These are phyloP conservation scores for Colletotrichum brevisporum DNA, from an alignment of 2,329 filamentous ascomycete genomes.

Conservation along the genomic window DNA sequence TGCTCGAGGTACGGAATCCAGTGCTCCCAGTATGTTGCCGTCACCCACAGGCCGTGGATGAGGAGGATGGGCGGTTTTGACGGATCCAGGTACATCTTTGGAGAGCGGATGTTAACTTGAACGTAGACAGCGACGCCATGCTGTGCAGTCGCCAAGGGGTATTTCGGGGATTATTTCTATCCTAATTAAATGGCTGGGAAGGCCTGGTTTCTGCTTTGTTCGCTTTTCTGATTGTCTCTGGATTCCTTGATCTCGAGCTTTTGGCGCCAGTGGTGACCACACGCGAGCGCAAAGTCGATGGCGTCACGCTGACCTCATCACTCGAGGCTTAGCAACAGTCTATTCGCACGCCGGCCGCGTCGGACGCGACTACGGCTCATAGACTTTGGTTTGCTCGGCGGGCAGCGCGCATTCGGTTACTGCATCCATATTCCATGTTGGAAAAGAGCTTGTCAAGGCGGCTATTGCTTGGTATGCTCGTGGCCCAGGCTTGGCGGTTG, in stretches of 20 bases:
- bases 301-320: constrained; percentile 31
- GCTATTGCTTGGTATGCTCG: too few species aligned
- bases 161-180: not conserved
- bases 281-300: constrained; percentile 18
- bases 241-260: not conserved
- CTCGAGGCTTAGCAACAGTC: constrained; percentile 15
- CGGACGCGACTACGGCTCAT: constrained; percentile 7
- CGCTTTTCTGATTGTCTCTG: too few species aligned
- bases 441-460: too few species aligned
- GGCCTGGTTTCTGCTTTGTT: too few species aligned
- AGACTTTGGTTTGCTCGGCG: not conserved
- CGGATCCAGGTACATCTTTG: constrained; percentile 13
- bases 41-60: constrained; percentile 46
- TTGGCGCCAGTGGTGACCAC: not conserved
- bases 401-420: not conserved
- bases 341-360: not conserved
- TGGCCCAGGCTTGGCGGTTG: too few species aligned
- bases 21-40: constrained; percentile 44
- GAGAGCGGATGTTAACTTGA: not conserved
- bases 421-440: too few species aligned
- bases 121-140: too few species aligned
- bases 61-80: constrained; percentile 40
- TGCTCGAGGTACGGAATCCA: constrained; percentile 40
- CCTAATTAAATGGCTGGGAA: not conserved
- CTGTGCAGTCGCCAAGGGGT: not conserved